These are phyloP conservation scores for Verticillium dahliae DNA, from an alignment of 2,329 filamentous ascomycete genomes.

Conservation along the genomic window DNA sequence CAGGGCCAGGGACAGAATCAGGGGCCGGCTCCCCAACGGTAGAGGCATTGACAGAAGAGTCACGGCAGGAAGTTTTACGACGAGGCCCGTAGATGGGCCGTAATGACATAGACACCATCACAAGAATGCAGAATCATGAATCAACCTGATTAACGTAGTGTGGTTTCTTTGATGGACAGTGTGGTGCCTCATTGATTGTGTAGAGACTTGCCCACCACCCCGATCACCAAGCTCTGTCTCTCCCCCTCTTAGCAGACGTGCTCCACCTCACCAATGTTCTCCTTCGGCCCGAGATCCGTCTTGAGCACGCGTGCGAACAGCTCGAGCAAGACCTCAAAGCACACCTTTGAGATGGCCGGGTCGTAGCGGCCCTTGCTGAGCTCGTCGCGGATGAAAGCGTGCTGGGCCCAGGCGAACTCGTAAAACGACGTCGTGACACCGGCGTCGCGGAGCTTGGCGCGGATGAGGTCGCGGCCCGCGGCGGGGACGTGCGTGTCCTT, in stretches of 20 bases:
- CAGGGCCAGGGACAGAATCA: background rate
- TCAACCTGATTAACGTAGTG: background rate
- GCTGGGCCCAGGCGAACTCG: conserved; percentile 89
- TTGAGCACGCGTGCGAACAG: conserved; percentile 74
- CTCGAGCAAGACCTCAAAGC: conserved; percentile 86
- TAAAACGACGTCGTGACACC: conserved; percentile 74
- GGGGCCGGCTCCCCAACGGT: background rate
- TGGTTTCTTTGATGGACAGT: background rate
- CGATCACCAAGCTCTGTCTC: background rate
- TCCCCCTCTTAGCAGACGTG: conserved; percentile 56
- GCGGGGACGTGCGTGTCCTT: conserved; percentile 86
- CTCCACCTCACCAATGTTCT: conserved; percentile 58
- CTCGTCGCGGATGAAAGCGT: conserved; percentile 92
- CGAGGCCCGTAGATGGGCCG: background rate
- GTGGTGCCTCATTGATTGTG: background rate
- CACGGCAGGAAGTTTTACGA: background rate
- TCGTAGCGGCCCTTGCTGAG: conserved; percentile 91
- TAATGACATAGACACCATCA: background rate
- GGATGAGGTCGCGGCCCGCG: conserved; percentile 74
- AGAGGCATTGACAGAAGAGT: background rate
- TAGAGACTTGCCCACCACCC: background rate
- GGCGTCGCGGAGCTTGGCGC: conserved; percentile 71
- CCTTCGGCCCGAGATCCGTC: conserved; percentile 66
- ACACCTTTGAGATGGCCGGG: conserved; percentile 76
- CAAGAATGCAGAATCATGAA: background rate